Conservation (phyloP, 306 rosid genomes). For the Malus fusca region DNA sequence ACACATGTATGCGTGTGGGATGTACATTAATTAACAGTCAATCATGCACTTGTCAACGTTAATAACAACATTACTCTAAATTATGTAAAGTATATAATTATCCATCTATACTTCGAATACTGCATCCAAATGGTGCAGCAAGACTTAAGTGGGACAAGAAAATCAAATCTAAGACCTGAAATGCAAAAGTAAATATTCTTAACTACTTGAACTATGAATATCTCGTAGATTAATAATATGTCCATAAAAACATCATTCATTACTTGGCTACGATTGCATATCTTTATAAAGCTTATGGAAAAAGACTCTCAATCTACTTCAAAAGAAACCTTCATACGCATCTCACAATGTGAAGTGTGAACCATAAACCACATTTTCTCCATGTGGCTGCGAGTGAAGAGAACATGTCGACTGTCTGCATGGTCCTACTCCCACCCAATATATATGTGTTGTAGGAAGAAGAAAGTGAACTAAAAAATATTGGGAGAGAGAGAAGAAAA, state of each 20-base stretch:
- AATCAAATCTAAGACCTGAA: too few relatives aligned
- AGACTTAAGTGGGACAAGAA: too few relatives aligned
- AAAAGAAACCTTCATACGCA: neutral
- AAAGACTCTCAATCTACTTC: neutral
- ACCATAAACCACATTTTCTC: neutral
- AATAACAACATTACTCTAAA: too few relatives aligned
- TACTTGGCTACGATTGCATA: neutral
- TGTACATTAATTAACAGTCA: too few relatives aligned
- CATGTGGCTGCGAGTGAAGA: constrained; percentile 24
- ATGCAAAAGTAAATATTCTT: too few relatives aligned
- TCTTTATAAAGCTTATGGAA: neutral
- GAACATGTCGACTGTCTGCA: constrained; percentile 10
- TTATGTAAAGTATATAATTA: too few relatives aligned
- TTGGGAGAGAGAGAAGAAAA: neutral
- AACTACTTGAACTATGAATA: neutral
- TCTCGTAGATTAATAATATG: neutral
- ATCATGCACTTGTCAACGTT: too few relatives aligned
- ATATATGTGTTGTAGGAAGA: neutral
- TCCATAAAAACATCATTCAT: neutral
- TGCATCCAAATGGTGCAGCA: neutral
- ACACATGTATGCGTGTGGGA: too few relatives aligned
- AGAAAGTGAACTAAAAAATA: neutral
- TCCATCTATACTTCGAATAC: too few relatives aligned
- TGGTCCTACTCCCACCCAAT: constrained; percentile 6
- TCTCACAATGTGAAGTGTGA: neutral